Percentiles rank a stretch among this genome's conserved stretches.
These are phyloP conservation scores for Paratinospora sagittata DNA, from an alignment of 164 flowering plant genomes.

Conservation along the genomic window DNA sequence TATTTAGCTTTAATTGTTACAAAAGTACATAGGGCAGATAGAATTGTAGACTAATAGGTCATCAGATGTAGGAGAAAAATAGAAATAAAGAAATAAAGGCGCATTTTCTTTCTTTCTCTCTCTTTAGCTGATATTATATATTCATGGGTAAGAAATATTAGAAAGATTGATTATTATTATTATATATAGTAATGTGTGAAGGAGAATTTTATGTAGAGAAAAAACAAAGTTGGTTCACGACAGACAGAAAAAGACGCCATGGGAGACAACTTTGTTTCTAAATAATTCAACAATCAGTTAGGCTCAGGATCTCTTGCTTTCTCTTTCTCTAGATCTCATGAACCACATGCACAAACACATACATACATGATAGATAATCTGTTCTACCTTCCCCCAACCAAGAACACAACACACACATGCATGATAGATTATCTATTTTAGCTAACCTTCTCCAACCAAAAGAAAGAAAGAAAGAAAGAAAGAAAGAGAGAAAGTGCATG, in stretches of 20 bases:
- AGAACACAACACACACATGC: neutral
- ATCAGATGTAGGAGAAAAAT: neutral
- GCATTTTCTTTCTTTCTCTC: neutral
- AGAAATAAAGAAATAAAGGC: neutral
- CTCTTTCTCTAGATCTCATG: neutral
- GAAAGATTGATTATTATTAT: neutral
- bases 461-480: neutral
- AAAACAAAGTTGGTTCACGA: conserved; percentile 7
- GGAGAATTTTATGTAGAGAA: neutral
- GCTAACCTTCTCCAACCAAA: neutral
- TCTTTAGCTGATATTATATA: neutral
- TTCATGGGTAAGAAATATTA: neutral
- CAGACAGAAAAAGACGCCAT: conserved; percentile 11
- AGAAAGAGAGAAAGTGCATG: neutral
- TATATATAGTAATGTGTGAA: neutral
- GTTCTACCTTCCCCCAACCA: neutral
- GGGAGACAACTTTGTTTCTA: conserved; percentile 8
- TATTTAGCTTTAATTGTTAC: neutral
- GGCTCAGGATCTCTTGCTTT: neutral
- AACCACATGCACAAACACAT: neutral
- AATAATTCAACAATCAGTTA: conserved; percentile 4
- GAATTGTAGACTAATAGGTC: neutral
- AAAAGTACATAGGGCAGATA: neutral
- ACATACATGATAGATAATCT: neutral
- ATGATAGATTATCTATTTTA: neutral